Percentiles rank a stretch among this genome's conserved stretches.
Evolutionary conservation across 2,329 filamentous ascomycete genomes (phyloP).

Genomic region (Fusarium sp.): DNA sequence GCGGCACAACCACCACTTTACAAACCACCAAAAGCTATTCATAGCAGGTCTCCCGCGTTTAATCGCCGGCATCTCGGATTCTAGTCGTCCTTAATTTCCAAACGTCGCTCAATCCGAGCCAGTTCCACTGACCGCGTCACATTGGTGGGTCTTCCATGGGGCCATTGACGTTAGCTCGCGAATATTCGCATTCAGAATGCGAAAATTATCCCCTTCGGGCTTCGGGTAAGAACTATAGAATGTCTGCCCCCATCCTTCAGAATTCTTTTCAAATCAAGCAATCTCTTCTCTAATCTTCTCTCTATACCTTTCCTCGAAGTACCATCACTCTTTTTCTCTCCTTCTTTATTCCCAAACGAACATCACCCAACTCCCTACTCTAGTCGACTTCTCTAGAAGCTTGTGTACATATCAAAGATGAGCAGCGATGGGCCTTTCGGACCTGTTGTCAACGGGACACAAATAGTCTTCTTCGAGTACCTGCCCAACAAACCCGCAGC

Average conservation of each 20-base stretch:
- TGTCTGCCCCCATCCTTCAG: background rate
- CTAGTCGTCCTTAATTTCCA: background rate
- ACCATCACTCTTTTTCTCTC: accelerated
- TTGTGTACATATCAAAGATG: slow-evolving; percentile 1
- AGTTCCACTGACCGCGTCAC: slow-evolving; percentile 16
- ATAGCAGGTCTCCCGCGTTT: background rate
- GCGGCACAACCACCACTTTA: too few relatives aligned
- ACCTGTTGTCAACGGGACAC: slow-evolving; percentile 14
- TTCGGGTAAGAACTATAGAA: background rate
- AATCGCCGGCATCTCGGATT: background rate
- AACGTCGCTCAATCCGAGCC: too few relatives aligned
- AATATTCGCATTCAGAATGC: slow-evolving; percentile 32
- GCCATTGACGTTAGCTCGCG: background rate
- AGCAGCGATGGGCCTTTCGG: slow-evolving; percentile 13
- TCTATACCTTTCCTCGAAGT: too few relatives aligned
- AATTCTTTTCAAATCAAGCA: background rate
- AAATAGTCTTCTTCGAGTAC: slow-evolving; percentile 23
- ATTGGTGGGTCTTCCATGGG: slow-evolving; percentile 4
- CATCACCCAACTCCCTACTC: too few relatives aligned
- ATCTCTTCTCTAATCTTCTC: background rate
- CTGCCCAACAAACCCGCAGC: slow-evolving; percentile 16
- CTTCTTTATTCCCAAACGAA: accelerated
- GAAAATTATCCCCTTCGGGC: slow-evolving; percentile 1
- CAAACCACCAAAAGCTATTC: background rate
- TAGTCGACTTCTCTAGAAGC: background rate